Evolutionary conservation across 1,284 basidiomycete genomes (phyloP), one percentile per base, ranked within the genome.

Genomic region (Trametes polyzona): DNA sequence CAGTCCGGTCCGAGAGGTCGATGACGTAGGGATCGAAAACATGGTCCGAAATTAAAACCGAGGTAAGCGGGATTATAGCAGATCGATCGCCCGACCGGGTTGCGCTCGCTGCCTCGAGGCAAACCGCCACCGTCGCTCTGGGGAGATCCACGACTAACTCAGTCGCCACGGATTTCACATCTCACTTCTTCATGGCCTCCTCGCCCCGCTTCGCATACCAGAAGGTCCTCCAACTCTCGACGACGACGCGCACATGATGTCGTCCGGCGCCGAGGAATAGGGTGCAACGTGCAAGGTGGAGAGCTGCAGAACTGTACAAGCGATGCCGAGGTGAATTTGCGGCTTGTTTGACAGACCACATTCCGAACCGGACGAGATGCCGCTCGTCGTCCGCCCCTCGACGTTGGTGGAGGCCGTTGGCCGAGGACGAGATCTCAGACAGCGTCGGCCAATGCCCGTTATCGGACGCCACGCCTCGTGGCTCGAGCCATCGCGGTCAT

Each of bases 381-480:
- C 10, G 41, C 23, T 17, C 29, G 44, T n/a, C 32, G 44, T 21
- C 32, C 32, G 44, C 17, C 44, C 8, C 39, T 39, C n/a, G 8
- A 10, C n/a, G n/a, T 10, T n/a, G 10, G 4, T 10, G 19, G 4
- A 3, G 23, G 24, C 41, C 16, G 23, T 47, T 24, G 23, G 47
- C n/a, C 29, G 8, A 19, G 36, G 33, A n/a, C n/a, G 2, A 23
- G 17, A 32, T 46, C 30, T 47, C 44, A 47, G 44, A 33, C 41
- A 52, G 21, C n/a, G 43, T 33, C 29, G 27, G 2, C 30, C 43
- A 17, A 40, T 47, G 53, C 46, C 32, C 51, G 39, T 55, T 55
- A 55, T 55, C 53, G 53, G n/a, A 47, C 52, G 52, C 52, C 52
- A 54, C 52, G 52, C 53, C 53, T 48, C 53, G 53, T 55, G 41